Conservation (phyloP, 495 filamentous ascomycete species). For the Tetracladium setigerum region DNA sequence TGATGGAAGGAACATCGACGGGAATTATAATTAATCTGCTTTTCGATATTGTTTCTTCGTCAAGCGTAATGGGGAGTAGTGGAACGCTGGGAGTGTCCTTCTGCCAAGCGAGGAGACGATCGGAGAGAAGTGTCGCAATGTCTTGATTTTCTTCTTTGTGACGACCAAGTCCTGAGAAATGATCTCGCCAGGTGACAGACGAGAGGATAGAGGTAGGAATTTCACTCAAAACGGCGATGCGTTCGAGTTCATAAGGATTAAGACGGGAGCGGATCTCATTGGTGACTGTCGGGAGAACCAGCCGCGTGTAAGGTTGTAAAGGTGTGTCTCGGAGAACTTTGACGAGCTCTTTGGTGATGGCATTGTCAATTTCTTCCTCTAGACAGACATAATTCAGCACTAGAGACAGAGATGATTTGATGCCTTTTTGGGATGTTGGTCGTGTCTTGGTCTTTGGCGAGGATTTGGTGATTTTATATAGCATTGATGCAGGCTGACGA, state of each 20-base stretch:
- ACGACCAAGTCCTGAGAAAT: conserved; percentile 35
- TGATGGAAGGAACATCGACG: conserved; percentile 80
- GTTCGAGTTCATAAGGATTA: conserved; percentile 53
- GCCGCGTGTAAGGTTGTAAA: conserved; percentile 35
- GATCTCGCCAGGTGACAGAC: conserved; percentile 28
- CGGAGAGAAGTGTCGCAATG: conserved; percentile 20
- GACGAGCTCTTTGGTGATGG: conserved; percentile 31
- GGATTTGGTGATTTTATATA: conserved; percentile 61
- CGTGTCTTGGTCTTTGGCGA: conserved; percentile 20
- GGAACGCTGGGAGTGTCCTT: conserved; percentile 26
- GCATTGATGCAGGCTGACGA: conserved; percentile 71
- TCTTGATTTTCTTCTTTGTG: conserved; percentile 17
- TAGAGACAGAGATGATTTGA: conserved; percentile 53
- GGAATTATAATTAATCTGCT: conserved; percentile 53
- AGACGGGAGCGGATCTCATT: conserved; percentile 42
- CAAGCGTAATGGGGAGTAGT: conserved; percentile 16
- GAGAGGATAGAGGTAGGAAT: conserved; percentile 27
- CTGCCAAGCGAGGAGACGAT: conserved; percentile 34
- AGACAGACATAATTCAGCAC: conserved; percentile 72
- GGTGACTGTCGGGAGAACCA: conserved; percentile 42
- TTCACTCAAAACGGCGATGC: conserved; percentile 42
- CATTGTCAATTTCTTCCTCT: conserved; percentile 56
- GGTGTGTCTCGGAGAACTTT: conserved; percentile 31
- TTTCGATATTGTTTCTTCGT: conserved; percentile 8
- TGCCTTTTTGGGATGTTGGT: conserved; percentile 26